Conservation (phyloP, 1,284 basidiomycete species). For the Ceratobasidium sp. region DNA sequence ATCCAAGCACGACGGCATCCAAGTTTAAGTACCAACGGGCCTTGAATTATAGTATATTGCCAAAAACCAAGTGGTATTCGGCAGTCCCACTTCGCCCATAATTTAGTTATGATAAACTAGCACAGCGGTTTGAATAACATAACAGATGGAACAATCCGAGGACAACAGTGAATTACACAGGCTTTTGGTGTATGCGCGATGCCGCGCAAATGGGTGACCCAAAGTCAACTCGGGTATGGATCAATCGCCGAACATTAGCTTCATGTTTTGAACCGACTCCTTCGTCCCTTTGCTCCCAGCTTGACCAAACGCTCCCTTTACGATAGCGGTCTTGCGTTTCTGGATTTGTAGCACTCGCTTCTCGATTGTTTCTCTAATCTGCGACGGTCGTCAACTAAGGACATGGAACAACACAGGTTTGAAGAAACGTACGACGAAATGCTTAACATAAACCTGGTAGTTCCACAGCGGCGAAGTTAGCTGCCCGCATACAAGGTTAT, state of each 20-base stretch:
- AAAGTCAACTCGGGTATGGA: background rate
- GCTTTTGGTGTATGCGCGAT: no score
- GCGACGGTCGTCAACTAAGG: no score
- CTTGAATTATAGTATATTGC: no score
- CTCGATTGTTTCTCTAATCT: conserved; percentile 83
- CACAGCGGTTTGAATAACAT: no score
- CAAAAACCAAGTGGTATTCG: no score
- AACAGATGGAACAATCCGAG: no score
- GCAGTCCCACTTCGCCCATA: no score
- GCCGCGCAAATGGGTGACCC: background rate
- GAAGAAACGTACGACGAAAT: conserved; percentile 80
- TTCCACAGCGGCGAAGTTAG: background rate
- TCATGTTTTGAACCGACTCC: conserved; percentile 82
- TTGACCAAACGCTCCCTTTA: conserved; percentile 82
- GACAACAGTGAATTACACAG: no score
- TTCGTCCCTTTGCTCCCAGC: conserved; percentile 52
- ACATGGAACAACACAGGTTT: no score
- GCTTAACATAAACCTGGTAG: conserved; percentile 78
- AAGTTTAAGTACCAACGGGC: no score
- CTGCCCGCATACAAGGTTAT: background rate
- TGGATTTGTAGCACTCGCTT: conserved; percentile 90
- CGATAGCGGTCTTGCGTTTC: conserved; percentile 87
- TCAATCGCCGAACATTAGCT: conserved; percentile 76
- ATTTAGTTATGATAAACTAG: no score
- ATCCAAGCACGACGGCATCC: no score